These are phyloP conservation scores for Candida mattraensis DNA, from an alignment of 805 yeast genomes.

Conservation along the genomic window DNA sequence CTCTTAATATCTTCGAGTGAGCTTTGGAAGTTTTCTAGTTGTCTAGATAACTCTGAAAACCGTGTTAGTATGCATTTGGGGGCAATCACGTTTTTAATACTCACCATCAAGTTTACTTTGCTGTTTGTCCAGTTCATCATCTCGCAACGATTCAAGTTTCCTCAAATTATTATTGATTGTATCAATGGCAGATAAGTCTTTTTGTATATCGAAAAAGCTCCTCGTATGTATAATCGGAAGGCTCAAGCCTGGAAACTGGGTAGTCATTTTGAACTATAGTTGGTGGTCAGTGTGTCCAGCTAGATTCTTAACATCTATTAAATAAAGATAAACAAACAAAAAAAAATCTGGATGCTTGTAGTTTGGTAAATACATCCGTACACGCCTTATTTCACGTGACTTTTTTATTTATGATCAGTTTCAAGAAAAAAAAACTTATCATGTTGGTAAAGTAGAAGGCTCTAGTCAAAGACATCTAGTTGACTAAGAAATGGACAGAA, in stretches of 20 bases:
- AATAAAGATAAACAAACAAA: constrained; percentile 8
- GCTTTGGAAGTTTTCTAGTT: constrained; percentile 18
- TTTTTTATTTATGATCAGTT: too few relatives aligned
- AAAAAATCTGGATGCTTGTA: too few relatives aligned
- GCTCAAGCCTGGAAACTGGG: constrained; percentile 21
- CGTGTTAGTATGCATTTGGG: constrained; percentile 5
- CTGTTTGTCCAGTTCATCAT: constrained; percentile 15
- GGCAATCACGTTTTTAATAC: constrained; percentile 1
- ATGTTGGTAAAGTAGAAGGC: too few relatives aligned
- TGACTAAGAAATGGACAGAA: constrained; percentile 25
- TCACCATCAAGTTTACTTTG: constrained; percentile 16
- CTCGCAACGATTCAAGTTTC: constrained; percentile 17
- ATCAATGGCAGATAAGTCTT: constrained; percentile 19
- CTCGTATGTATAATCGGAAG: constrained; percentile 21
- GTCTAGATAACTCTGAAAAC: constrained; percentile 15
- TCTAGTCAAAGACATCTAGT: too few relatives aligned
- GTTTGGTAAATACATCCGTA: too few relatives aligned
- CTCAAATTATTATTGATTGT: constrained; percentile 18
- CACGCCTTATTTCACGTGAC: too few relatives aligned
- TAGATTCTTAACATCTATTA: background rate
- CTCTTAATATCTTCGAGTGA: constrained; percentile 27
- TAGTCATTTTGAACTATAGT: constrained; percentile 13
- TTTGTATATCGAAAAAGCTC: constrained; percentile 20
- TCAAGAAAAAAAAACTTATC: too few relatives aligned
- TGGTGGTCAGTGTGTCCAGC: background rate